Percentiles rank a stretch among this genome's conserved stretches.
phyloP scores from a whole-genome alignment of 805 yeast genomes.

The Torulaspora franciscae region DNA sequence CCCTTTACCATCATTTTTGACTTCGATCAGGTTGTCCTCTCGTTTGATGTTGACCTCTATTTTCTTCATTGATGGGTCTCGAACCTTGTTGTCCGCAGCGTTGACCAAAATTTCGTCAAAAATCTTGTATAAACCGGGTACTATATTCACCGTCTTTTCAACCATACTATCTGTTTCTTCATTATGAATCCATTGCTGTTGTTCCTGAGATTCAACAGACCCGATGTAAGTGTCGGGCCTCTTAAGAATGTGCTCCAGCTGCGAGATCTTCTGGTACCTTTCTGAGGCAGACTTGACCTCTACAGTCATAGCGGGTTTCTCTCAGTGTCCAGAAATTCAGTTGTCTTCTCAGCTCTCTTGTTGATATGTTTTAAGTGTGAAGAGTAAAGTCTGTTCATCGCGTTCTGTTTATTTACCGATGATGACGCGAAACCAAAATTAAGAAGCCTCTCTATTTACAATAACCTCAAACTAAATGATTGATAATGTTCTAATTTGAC shows the following conservation, averaged over 20 bases:
- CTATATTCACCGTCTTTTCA: conserved; percentile 63
- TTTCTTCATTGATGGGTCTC: conserved; percentile 86
- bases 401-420: conserved; percentile 3
- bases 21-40: conserved; percentile 68
- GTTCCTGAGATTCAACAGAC: conserved; percentile 75
- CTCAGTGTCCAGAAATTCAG: not conserved
- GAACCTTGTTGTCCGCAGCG: conserved; percentile 97
- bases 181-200: conserved; percentile 83
- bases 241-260: conserved; percentile 90
- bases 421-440: not conserved
- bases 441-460: no score
- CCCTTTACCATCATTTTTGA: conserved; percentile 90
- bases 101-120: conserved; percentile 96
- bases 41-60: conserved; percentile 78
- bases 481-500: no score
- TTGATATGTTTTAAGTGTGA: not conserved
- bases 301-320: conserved; percentile 6
- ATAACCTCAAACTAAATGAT: no score
- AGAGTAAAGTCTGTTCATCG: not conserved
- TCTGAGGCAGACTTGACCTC: conserved; percentile 48
- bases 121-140: conserved; percentile 93
- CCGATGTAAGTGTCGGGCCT: conserved; percentile 99
- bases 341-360: not conserved
- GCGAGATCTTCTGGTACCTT: conserved; percentile 90
- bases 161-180: conserved; percentile 57